Conservation (phyloP, 306 rosid genomes). For the Biancaea sappan region DNA sequence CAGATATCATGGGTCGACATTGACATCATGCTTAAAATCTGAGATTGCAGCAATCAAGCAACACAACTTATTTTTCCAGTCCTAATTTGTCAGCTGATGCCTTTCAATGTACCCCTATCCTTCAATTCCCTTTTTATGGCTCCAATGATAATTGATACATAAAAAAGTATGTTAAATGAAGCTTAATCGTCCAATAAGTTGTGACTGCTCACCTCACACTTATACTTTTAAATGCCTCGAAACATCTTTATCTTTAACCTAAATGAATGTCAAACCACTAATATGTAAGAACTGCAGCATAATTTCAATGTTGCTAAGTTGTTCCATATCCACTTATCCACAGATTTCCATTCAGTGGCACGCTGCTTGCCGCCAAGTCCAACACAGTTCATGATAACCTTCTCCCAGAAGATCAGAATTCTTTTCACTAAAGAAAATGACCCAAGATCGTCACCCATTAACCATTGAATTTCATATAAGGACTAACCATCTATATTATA, state of each 20-base stretch:
- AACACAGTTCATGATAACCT: not conserved
- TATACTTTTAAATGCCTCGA: not conserved
- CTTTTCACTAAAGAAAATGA: not conserved
- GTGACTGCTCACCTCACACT: not conserved
- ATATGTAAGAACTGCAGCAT: not conserved
- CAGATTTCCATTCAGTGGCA: not conserved
- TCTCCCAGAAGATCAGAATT: not conserved
- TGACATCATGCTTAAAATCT: not conserved
- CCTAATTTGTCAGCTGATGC: slow-evolving; percentile 1
- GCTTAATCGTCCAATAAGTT: not conserved
- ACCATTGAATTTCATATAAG: not conserved
- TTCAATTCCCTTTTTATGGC: not conserved
- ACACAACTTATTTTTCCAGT: not conserved
- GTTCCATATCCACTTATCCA: not conserved
- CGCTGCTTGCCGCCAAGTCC: not conserved
- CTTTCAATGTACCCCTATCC: not conserved
- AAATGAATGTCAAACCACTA: not conserved
- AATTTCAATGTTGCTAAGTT: not conserved
- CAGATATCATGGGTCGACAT: slow-evolving; percentile 2
- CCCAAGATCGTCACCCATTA: slow-evolving; percentile 18
- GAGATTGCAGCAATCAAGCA: slow-evolving; percentile 6
- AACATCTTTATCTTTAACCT: not conserved
- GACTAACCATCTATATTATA: slow-evolving; percentile 27
- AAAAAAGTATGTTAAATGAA: slow-evolving; percentile 15
- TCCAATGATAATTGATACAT: not conserved